Evolutionary conservation across 2,329 filamentous ascomycete species (phyloP), one percentile per base, ranked within the genome.

Genomic region (Ascosphaera acerosa): DNA sequence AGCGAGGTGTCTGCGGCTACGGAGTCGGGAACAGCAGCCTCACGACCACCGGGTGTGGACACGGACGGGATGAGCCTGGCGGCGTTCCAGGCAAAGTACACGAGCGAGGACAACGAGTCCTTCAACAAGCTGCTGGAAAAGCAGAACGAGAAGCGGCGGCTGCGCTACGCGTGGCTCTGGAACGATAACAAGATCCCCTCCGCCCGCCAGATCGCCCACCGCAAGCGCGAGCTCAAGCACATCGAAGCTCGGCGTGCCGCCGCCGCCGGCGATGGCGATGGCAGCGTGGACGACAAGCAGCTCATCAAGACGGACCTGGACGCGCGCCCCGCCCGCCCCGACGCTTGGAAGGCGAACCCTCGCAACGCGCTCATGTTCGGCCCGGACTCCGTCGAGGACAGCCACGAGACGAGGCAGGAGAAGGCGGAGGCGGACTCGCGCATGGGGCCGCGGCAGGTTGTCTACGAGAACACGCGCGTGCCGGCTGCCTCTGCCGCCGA

Each of bases 81-180:
- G 32, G 67, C 72, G 1, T 97, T 92, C 44, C 87, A 97, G 46
- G 65, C 76, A 3, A 84, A 77, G 41, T 94, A 92, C 53, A 97
- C 84, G 1, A 91, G 80, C 44, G 87, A 97, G 51, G 87, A 97
- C 49, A 94, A 94, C 46, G 87, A 92, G 47, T 89, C 77, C 42
- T 94, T 97, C 56, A 90, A 91, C 51, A 75, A 73, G 42, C 61
- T 97, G 2, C 58, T 94, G 17, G 87, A 97, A 53, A 76, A 72
- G 44, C 80, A 92, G 45, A 97, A 92, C 45, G 63, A 71, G 37
- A 84, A 81, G 48, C 67, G 64, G 31, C 72, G 76, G 1, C 73
- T 82, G 44, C 90, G 84, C 43, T 76, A 91, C 45, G 70, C 70
- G 1, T 92, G 84, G 76, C 59, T 94, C 29, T 90, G 81, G 70